Evolutionary conservation across 2,329 filamentous ascomycete species (phyloP), one percentile per base, ranked within the genome.

Genomic region (Beauveria caledonica): DNA sequence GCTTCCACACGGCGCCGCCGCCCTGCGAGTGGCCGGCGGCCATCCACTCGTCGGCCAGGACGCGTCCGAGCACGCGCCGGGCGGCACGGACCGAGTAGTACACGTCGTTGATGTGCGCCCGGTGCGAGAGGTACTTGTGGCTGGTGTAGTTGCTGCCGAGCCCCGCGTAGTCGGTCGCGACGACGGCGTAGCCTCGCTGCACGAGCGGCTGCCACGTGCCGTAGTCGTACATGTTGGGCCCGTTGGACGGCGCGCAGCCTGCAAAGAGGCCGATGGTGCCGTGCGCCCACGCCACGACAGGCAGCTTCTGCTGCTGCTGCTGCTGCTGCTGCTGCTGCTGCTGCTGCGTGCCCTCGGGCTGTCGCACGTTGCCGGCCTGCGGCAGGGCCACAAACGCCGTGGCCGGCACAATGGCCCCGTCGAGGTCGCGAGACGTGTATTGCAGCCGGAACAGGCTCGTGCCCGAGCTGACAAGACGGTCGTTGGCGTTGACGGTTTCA

Each of bases 81-180:
- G 62, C 64, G 15, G 54, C 54, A 13, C 17, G 54, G 11, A 39
- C 54, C 19, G 54, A 48, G 54, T 46, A 46, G 54, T 57, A 29
- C 3, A 57, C 33, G 33, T 66, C 63, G 21, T 60, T 48, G 29
- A 54, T 54, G 36, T 66, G 63, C 19, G 59, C 62, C 2, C 46
- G 40, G 21, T 58, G 60, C 39, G 57, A 63, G 45, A 53, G 45
- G 52, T 63, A 67, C 61, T 66, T 66, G 63, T 65, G 63, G 11
- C 33, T 13, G 3, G 64, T 66, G 42, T 58, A 50, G 53, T 66
- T 64, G 61, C 63, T 67, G 15, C 65, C 65, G 9, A 67, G 57
- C 21, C 65, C 65, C 23, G 63, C 61, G 45, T 64, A 68, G 54
- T 68, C 66, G 11, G 66, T 64, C 13, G 63, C 66, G 17, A 68